Evolutionary conservation across 495 filamentous ascomycete species (phyloP), one percentile per base, ranked within the genome.

Genomic region (Bryoglossum gracile): DNA sequence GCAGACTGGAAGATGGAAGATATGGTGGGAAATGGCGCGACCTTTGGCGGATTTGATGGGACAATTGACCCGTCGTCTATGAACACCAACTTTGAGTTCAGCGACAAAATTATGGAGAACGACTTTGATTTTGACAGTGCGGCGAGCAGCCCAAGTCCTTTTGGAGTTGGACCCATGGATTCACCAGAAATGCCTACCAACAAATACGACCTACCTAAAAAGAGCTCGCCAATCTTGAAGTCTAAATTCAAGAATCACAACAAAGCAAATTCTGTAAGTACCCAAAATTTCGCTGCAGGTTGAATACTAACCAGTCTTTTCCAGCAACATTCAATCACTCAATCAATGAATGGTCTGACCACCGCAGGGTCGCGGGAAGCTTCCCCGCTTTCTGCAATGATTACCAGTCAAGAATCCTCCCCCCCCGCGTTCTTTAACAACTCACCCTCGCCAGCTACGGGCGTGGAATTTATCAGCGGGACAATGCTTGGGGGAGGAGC

Each of bases 91-190:
- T 59, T 76, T 42, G 72, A 76, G 51, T 71, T 72, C 28, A 81
- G 71, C 58, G 78, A 82, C 61, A 74, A 70, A 42, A 69, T 68
- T 2, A 83, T 86, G 80, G 73, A 79, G 54, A 70, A 76, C 28
- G 72, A 77, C 18, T 84, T 86, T 56, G 80, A 85, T 54, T 84
- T 87, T 59, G 80, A 83, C 22, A 82, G 80, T 54, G 81, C 81
- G 13, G 77, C 80, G 0, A 82, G 74, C 58, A 86, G 78, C 51
- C 82, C 84, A 11, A 78, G 69, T 55, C 68, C 73, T 23, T 64
- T 78, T 55, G 33, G 33, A 28, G 40, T 50, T 32, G 68, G 68
- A 14, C 51, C 60, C 21, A 51, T 62, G 9, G 60, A 62, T 8
- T 59, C 50, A 8, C 54, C 57, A 19, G 59, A 57, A 33, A 62